Evolutionary conservation across 2,329 filamentous ascomycete genomes (phyloP), one percentile per base, ranked within the genome.

Genomic region (Neopestalotiopsis sp.): DNA sequence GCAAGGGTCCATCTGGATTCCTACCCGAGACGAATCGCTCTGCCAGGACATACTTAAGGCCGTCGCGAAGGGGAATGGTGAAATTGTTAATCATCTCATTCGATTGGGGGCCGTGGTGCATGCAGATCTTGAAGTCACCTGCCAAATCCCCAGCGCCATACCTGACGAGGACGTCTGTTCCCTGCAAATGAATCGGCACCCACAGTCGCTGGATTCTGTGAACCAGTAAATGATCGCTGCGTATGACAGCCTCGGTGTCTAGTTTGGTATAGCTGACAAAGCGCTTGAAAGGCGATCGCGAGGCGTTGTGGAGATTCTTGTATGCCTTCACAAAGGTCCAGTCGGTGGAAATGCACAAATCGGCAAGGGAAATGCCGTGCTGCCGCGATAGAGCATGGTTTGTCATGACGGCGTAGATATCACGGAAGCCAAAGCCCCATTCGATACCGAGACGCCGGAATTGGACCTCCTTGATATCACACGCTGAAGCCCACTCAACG

Each of bases 211-310:
- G 69, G 24, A 67, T 61, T 17, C 69, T 61, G 63, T 71, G 69
- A 17, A 68, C 65, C 1, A 68, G 20, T 2, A 71, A 56, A 24
- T 62, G 62, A 2, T 60, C n/a, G 14, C 60, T 58, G 4, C 30
- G 17, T 20, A 71, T 60, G 6, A 56, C 14, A 14, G 69, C 69
- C 52, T 71, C 69, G 4, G 61, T 61, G 63, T 71, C 69, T 6
- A 71, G 64, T 38, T 71, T 71, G 2, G 64, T 65, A 38, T 71
- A 71, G 58, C 68, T 69, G 34, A 69, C 34, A 60, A 71, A 71
- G 24, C 66, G 62, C 58, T 69, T 68, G 61, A 67, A 69, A 17
- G 62, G 45, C 17, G 68, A 66, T 10, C 58, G 20, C 13, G 65
- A 62, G 17, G 69, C 69, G 20, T 64, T 68, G 61, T 71, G 64